Evolutionary conservation across 1,284 basidiomycete genomes (phyloP).

Genomic region (Ustilago bromivora): DNA sequence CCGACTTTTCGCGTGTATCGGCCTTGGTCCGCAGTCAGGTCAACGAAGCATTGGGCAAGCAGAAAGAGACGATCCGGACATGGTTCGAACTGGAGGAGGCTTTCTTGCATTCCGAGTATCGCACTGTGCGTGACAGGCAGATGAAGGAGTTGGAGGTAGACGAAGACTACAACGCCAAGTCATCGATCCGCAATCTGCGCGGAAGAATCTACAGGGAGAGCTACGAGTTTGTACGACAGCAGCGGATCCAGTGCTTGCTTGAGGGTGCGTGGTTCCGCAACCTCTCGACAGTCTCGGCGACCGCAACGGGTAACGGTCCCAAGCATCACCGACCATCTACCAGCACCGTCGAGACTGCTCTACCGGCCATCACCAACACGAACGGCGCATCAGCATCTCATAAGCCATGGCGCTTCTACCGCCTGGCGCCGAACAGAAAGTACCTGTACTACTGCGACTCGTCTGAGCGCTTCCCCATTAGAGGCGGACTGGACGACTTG

Average conservation of each 20-base stretch:
- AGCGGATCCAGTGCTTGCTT: conserved; percentile 86
- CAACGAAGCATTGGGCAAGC: conserved; percentile 73
- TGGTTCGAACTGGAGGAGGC: conserved; percentile 89
- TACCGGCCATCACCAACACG: conserved; percentile 7
- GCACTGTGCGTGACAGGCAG: conserved; percentile 86
- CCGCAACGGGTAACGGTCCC: neutral
- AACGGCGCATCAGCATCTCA: conserved; percentile 5
- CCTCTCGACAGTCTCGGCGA: conserved; percentile 9
- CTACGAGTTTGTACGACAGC: conserved; percentile 89
- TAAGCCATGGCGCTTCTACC: conserved; percentile 70
- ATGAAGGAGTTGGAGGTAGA: conserved; percentile 93
- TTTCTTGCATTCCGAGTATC: conserved; percentile 87
- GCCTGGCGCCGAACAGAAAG: conserved; percentile 75
- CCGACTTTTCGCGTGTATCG: conserved; percentile 79
- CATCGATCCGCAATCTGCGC: conserved; percentile 76
- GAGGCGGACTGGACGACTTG: conserved; percentile 84
- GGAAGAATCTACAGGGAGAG: conserved; percentile 90
- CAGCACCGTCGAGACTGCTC: conserved; percentile 37
- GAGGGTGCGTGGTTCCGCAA: conserved; percentile 93
- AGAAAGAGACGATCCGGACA: conserved; percentile 76
- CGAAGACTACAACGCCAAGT: conserved; percentile 75
- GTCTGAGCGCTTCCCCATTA: conserved; percentile 79
- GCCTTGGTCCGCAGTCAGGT: conserved; percentile 86
- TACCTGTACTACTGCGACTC: conserved; percentile 86
- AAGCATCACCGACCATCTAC: conserved; percentile 26